These are phyloP conservation scores for Diaporthe sp. DNA, from an alignment of 2,329 filamentous ascomycete species.

Conservation along the genomic window DNA sequence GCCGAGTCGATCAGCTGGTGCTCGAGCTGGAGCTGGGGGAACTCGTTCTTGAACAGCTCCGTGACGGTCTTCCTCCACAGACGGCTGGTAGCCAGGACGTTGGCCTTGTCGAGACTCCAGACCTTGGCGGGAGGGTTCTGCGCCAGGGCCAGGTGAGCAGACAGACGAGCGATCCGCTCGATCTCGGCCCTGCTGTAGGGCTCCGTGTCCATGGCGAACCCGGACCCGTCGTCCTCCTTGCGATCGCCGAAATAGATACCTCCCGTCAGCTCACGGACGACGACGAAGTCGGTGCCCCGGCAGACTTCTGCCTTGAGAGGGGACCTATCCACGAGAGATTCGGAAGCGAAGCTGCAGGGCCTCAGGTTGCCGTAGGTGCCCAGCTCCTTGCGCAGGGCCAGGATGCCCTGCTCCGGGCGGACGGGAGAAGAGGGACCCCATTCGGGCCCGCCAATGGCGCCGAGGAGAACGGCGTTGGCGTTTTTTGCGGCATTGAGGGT, in stretches of 20 bases:
- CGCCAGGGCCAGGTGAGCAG: slow-evolving; percentile 83
- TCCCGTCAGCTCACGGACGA: slow-evolving; percentile 91
- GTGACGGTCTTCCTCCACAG: slow-evolving; percentile 91
- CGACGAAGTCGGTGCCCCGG: slow-evolving; percentile 90
- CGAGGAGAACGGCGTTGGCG: slow-evolving; percentile 91
- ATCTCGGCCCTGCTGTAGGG: slow-evolving; percentile 89
- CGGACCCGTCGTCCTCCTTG: slow-evolving; percentile 82
- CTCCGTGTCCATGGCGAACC: slow-evolving; percentile 85
- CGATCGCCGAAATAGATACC: slow-evolving; percentile 97
- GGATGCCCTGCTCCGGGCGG: slow-evolving; percentile 92
- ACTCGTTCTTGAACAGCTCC: slow-evolving; percentile 89
- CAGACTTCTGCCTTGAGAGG: slow-evolving; percentile 90
- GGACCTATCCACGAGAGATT: slow-evolving; percentile 85
- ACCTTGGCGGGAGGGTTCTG: slow-evolving; percentile 83
- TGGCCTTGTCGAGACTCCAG: slow-evolving; percentile 94
- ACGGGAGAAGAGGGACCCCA: slow-evolving; percentile 88
- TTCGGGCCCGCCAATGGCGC: slow-evolving; percentile 95
- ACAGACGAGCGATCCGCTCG: slow-evolving; percentile 87
- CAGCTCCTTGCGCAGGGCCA: slow-evolving; percentile 93
- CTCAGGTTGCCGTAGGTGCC: slow-evolving; percentile 94
- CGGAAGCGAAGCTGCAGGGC: slow-evolving; percentile 95
- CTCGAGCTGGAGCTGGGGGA: slow-evolving; percentile 84
- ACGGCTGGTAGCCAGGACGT: slow-evolving; percentile 90
- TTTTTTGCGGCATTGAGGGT: slow-evolving; percentile 86
- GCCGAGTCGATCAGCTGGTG: slow-evolving; percentile 96